Base-by-base conservation (phyloP, 2,329 filamentous ascomycete species). In the Fusarium dlaminii region DNA sequence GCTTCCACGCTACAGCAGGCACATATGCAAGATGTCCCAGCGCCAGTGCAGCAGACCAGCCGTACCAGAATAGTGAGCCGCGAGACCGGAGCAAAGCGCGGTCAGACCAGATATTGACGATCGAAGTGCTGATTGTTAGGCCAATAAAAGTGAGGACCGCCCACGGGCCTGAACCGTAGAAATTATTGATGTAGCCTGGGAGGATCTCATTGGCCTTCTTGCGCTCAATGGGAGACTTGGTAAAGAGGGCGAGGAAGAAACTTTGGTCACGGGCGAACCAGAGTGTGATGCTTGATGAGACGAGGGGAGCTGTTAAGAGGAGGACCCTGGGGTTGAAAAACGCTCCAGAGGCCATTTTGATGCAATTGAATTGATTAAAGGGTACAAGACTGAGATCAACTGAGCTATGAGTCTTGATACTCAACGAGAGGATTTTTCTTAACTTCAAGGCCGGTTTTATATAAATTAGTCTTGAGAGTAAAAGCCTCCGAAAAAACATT, bases 201-300 rank as follows among this genome's bases (percentile, higher is more conserved):
- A 86, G 79, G 20, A 86, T 69, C 20, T 76, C 68, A 72, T 84
- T 81, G 72, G 80, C 78, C 32, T 77, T 75, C 34, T 77, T 60
- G 43, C 80, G 76, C 29, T 73, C 64, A 27, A 81, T 73, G 36
- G 78, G 70, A 18, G 78, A 70, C 13, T 72, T 75, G 8, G 83
- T 80, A 66, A 87, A 75, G 73, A 80, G 74, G 55, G 76, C 72
- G 45, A 86, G 81, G 77, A 87, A 86, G 57, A 82, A 73, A 68
- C 83, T 81, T 70, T 86, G 85, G 77, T 87, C 85, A 45, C 80
- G 79, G 20, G 85, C 83, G 79, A 82, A 86, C 73, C 84, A 81
- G 57, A 88, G 80, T 1, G 85, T 83, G 73, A 82, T 82, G 5
- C 86, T 86, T 7, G 85, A 84, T n/a, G 85, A 84, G 71, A 87